Base-by-base conservation (phyloP, 2,329 filamentous ascomycete species). In the Calycina herbarum region DNA sequence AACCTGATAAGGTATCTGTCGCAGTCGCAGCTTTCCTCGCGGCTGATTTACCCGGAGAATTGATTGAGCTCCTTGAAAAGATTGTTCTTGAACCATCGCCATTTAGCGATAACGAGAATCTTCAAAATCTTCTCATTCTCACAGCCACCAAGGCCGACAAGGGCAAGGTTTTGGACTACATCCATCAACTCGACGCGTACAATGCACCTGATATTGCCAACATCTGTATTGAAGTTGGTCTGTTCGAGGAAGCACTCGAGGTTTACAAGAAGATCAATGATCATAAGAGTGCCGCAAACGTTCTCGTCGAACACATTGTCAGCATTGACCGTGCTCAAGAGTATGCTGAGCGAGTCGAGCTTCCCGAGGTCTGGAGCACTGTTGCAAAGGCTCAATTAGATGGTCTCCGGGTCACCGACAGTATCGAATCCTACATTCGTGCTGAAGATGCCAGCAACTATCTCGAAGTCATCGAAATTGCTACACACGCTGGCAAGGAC, bases 41-140 rank as follows among this genome's bases (percentile, higher is more conserved):
- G 71, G 92, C 91, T 64, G 95, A 99, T 75, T 84, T 99, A 71
- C 95, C 95, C 8, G 89, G 89, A 4, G 95, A 99, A 82, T 86
- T 99, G 61, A 98, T 99, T 74, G 96, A 99, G 79, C 87, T 99
- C 45, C 86, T 99, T 20, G 96, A 99, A 84, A 99, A 98, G 88
- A 99, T 99, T 72, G 94, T 99, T 38, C 83, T 99, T n/a, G 95
- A 99, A 83, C 96, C 95, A n/a, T 96, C 94, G 4, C 92, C 92
- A 5, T 99, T 99, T 84, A 97, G 93, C 74, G 96, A 99, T 80
- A 99, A 99, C 79, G 87, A 93, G 75, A 97, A 92, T 77, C 84
- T 99, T 65, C 96, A 99, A 80, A 99, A 99, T 79, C 81, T 99
- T 67, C 87, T 99, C 68, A 92, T 99, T 83, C 89, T 98, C 75